A percentile compares a stretch with the other conserved stretches of the same genome.
Conservation (phyloP, 2,329 filamentous ascomycete species). For the Hortaea werneckii region DNA sequence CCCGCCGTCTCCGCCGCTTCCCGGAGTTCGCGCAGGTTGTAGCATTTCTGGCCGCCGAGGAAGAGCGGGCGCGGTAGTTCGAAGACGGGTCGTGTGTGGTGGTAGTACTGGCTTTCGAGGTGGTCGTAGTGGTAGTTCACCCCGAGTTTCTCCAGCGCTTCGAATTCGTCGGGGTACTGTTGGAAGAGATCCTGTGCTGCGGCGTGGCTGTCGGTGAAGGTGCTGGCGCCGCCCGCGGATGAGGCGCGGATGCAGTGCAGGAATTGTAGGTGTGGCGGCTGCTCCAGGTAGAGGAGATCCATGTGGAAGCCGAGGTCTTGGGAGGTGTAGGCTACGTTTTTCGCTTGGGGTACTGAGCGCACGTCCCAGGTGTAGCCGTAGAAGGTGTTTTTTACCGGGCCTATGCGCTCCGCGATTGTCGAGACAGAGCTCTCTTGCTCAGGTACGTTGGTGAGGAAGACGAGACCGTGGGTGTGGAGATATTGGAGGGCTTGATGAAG, state of each 20-base stretch:
- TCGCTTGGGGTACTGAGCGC: slow-evolving; percentile 65
- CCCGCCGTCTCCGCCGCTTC: not conserved
- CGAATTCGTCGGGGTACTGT: slow-evolving; percentile 10
- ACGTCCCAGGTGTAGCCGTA: slow-evolving; percentile 92
- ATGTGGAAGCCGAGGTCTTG: slow-evolving; percentile 80
- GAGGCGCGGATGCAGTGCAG: slow-evolving; percentile 82
- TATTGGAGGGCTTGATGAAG: slow-evolving; percentile 54
- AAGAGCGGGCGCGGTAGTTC: slow-evolving; percentile 4
- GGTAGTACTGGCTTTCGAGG: slow-evolving; percentile 38
- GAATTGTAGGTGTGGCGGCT: slow-evolving; percentile 73
- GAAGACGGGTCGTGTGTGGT: slow-evolving; percentile 18
- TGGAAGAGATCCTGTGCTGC: slow-evolving; percentile 38
- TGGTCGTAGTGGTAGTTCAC: slow-evolving; percentile 40
- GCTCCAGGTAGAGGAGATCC: slow-evolving; percentile 77
- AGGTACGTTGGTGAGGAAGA: slow-evolving; percentile 69
- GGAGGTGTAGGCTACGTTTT: slow-evolving; percentile 83
- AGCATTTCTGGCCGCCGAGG: not conserved
- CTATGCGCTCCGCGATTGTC: slow-evolving; percentile 61
- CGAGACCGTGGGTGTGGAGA: slow-evolving; percentile 57
- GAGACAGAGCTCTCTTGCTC: slow-evolving; percentile 44
- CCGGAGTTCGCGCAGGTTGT: not conserved
- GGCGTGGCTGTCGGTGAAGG: slow-evolving; percentile 69
- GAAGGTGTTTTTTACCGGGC: slow-evolving; percentile 73
- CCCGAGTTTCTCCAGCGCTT: slow-evolving; percentile 1
- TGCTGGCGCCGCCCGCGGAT: slow-evolving; percentile 67